phyloP scores from a whole-genome alignment of 257 asterid species.

The Solanum lycopersicoides region DNA sequence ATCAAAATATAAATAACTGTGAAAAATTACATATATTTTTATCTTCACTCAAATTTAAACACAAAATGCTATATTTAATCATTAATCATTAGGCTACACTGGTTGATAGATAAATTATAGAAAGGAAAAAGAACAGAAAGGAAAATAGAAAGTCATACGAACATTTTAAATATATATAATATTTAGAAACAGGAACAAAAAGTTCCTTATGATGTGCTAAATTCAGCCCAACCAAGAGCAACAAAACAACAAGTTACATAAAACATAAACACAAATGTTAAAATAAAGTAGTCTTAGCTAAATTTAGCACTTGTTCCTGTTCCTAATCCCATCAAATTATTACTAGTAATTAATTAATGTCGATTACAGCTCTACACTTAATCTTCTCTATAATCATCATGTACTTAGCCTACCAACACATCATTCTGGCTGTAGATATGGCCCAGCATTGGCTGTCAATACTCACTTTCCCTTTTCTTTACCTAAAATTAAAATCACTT shows the following conservation, averaged over 20 bases:
- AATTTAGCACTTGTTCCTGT: slow-evolving; percentile 86
- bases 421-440: slow-evolving; percentile 27
- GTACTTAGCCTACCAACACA: slow-evolving; percentile 9
- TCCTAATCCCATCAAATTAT: slow-evolving; percentile 22
- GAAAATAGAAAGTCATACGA: background rate
- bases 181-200: slow-evolving; percentile 58
- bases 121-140: background rate
- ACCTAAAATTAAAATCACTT: background rate
- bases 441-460: slow-evolving; percentile 53
- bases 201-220: slow-evolving; percentile 40
- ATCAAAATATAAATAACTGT: background rate
- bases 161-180: slow-evolving; percentile 6
- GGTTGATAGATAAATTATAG: background rate
- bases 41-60: background rate
- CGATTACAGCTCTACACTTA: slow-evolving; percentile 15
- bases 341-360: slow-evolving; percentile 1
- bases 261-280: background rate
- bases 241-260: slow-evolving; percentile 2
- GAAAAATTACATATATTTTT: background rate
- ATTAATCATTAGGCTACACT: too few species aligned
- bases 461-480: slow-evolving; percentile 21
- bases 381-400: slow-evolving; percentile 19
- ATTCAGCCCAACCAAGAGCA: slow-evolving; percentile 34
- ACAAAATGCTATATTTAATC: background rate
- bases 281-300: slow-evolving; percentile 22